These are phyloP conservation scores for Schizophyllum commune DNA, from an alignment of 1,284 basidiomycete genomes.

Conservation along the genomic window DNA sequence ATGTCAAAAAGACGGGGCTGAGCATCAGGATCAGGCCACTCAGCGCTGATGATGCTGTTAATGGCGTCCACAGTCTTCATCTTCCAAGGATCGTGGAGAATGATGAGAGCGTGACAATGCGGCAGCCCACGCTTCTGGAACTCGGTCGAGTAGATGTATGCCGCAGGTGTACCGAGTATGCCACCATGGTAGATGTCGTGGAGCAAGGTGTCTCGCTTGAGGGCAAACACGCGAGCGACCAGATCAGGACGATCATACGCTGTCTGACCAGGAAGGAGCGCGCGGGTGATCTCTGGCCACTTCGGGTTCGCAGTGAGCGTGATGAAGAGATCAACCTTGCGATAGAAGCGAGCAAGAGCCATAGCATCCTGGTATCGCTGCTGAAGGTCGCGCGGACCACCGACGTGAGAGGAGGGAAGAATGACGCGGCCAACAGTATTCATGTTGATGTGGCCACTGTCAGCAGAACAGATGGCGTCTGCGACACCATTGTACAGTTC, in stretches of 20 bases:
- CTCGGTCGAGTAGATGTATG: constrained; percentile 25
- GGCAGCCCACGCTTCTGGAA: constrained; percentile 31
- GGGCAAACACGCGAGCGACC: constrained; percentile 31
- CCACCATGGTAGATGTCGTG: constrained; percentile 22
- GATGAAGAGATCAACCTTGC: constrained; percentile 33
- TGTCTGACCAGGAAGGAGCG: constrained; percentile 29
- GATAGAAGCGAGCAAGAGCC: constrained; percentile 26
- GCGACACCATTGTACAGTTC: constrained; percentile 27
- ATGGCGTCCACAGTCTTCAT: constrained; percentile 11
- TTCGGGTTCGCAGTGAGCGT: constrained; percentile 38
- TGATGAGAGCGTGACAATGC: constrained; percentile 28
- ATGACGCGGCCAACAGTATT: constrained; percentile 26
- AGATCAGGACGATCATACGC: constrained; percentile 33
- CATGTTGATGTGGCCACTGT: constrained; percentile 19
- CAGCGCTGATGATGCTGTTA: constrained; percentile 22
- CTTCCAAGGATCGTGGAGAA: constrained; percentile 12
- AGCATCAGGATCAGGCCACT: constrained; percentile 12
- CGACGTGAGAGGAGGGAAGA: constrained; percentile 32
- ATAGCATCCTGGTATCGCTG: constrained; percentile 36
- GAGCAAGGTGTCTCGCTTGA: constrained; percentile 25
- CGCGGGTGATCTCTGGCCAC: constrained; percentile 34
- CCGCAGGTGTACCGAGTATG: constrained; percentile 23
- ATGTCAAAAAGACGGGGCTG: constrained; percentile 19
- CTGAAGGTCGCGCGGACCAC: constrained; percentile 31
- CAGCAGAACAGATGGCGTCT: constrained; percentile 20